Percentiles rank a stretch among this genome's conserved stretches.
phyloP scores from a whole-genome alignment of 2,329 filamentous ascomycete genomes.

The Pezicula neosporulosa region DNA sequence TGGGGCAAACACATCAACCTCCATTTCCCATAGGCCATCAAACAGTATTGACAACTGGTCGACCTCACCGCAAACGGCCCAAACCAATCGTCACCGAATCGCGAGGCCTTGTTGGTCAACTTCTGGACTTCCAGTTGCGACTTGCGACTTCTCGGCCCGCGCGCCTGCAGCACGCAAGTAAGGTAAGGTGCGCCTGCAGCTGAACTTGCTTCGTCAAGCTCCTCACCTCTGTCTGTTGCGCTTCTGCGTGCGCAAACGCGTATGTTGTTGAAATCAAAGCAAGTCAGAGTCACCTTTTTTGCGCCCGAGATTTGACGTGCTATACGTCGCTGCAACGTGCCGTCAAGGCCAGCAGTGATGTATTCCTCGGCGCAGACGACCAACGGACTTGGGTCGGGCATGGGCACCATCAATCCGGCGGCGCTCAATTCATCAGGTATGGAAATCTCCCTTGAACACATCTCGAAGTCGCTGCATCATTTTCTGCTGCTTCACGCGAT shows the following conservation, averaged over 20 bases:
- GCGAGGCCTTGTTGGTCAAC: not conserved
- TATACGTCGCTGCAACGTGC: slow-evolving; percentile 40
- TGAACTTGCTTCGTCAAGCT: slow-evolving; percentile 7
- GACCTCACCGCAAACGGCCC: not conserved
- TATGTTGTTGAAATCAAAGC: slow-evolving; percentile 1
- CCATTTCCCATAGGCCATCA: not conserved
- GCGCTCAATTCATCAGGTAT: slow-evolving; percentile 78
- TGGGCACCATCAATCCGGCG: slow-evolving; percentile 88
- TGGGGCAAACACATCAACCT: not conserved
- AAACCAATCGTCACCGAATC: slow-evolving; percentile 1
- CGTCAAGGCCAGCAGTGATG: slow-evolving; percentile 16
- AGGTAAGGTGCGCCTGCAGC: slow-evolving; percentile 12
- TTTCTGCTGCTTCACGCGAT: slow-evolving; percentile 6
- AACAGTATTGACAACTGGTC: not conserved
- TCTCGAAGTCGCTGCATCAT: slow-evolving; percentile 11
- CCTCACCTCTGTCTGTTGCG: slow-evolving; percentile 8
- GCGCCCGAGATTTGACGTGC: slow-evolving; percentile 23
- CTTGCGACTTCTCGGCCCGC: slow-evolving; percentile 1
- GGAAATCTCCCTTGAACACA: slow-evolving; percentile 24
- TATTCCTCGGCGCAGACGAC: slow-evolving; percentile 63
- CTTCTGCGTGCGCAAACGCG: slow-evolving; percentile 20
- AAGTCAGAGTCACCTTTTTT: not conserved
- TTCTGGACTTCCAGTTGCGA: not conserved
- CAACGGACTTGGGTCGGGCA: slow-evolving; percentile 60
- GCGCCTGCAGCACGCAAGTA: slow-evolving; percentile 7